Evolutionary conservation across 1,284 basidiomycete genomes (phyloP).

Genomic region (Microstroma glucosiphilum): DNA sequence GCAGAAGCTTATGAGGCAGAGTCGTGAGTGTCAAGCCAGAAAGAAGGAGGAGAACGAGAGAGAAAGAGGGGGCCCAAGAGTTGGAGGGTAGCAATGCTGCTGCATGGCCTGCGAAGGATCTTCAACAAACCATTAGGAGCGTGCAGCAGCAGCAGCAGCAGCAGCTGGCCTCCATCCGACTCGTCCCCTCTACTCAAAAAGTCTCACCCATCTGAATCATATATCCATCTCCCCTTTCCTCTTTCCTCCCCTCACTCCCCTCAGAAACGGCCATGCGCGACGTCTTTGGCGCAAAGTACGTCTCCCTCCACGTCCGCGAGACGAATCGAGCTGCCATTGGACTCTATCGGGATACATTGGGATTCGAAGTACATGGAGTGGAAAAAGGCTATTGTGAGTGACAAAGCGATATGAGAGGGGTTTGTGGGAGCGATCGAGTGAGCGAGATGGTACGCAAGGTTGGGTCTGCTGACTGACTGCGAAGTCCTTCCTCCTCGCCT

Average conservation of each 20-base stretch:
- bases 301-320: slow-evolving; percentile 47
- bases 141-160: background rate
- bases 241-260: background rate
- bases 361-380: slow-evolving; percentile 44
- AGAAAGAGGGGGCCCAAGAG: no score
- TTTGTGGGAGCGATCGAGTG: no score
- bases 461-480: background rate
- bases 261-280: slow-evolving; percentile 48
- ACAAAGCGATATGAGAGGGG: background rate
- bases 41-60: no score
- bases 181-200: background rate
- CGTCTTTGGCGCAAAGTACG: slow-evolving; percentile 44
- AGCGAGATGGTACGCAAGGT: background rate
- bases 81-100: no score
- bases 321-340: slow-evolving; percentile 50
- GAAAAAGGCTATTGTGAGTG: slow-evolving; percentile 44
- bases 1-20: slow-evolving; percentile 49
- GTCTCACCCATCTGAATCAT: background rate
- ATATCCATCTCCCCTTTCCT: background rate
- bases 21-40: slow-evolving; percentile 34
- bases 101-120: background rate
- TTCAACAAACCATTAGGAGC: no score
- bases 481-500: slow-evolving; percentile 3
- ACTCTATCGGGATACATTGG: slow-evolving; percentile 46
- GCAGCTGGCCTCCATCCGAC: background rate